A percentile compares a stretch with the other conserved stretches of the same genome.
phyloP scores from a whole-genome alignment of 306 rosid species.

The Quercus cerris region DNA sequence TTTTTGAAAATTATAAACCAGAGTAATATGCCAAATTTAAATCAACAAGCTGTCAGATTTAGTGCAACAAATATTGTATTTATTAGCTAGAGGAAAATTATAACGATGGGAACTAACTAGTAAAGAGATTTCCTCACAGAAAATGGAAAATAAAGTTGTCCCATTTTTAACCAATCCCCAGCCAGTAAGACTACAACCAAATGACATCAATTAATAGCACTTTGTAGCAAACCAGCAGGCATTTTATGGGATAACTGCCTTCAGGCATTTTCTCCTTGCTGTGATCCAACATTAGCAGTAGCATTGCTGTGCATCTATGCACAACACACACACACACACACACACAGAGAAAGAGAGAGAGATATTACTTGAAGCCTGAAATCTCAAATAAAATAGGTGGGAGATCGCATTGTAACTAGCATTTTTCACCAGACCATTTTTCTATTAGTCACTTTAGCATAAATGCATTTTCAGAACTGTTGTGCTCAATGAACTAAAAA shows the following conservation, averaged over 20 bases:
- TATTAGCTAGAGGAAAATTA: background rate
- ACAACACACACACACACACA: background rate
- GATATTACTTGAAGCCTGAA: background rate
- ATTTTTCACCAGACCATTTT: background rate
- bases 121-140: background rate
- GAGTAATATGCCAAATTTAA: background rate
- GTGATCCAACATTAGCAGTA: background rate
- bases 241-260: background rate
- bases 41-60: background rate
- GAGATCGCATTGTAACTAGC: background rate
- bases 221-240: background rate
- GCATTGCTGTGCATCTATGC: background rate
- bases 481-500: background rate
- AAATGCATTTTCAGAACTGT: background rate
- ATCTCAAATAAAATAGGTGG: background rate
- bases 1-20: background rate
- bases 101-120: background rate
- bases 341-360: background rate
- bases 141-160: background rate
- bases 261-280: background rate
- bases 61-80: background rate
- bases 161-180: background rate
- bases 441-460: background rate
- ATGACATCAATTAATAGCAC: background rate
- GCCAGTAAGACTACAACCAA: background rate